Base-by-base conservation (phyloP, 805 yeast genomes). In the Candida hungchunana region DNA sequence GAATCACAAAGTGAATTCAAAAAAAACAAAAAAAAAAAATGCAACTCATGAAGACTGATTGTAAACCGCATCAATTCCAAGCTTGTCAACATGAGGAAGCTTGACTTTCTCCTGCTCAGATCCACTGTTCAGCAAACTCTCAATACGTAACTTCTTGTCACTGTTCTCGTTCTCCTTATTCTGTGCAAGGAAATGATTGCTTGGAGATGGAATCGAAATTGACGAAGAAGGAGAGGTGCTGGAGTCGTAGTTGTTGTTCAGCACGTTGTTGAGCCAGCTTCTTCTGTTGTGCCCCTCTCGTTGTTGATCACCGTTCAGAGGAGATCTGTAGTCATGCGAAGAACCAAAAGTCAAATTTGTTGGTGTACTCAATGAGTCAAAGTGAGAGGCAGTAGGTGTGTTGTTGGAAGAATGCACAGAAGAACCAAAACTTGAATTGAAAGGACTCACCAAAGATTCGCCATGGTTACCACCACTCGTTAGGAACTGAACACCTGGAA, bases 71-170 rank as follows among this genome's bases (percentile, higher is more conserved):
- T 43, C 36, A 23, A 48, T 40, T 1, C 55, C 55, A 8, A 50
- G 31, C 17, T 38, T 47, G 14, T 42, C 53, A n/a, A 50, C 48
- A 8, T 40, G 47, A 14, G 55, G 55, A 8, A 50, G 25, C 24
- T 40, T 39, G 2, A 50, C 43, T 12, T 28, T 32, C 13, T 32
- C 36, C 19, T 17, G 25, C 7, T 19, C 42, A 16, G 26, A 6
- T 10, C 42, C 39, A 11, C 31, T 18, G 23, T 51, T 51, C 30
- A 51, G 25, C 19, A 51, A 26, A 17, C 41, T 44, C 19, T 46
- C 51, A 15, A 51, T 50, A 21, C 36, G 43, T 11, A 50, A 23
- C 25, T 44, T 51, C 16, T 32, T 46, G 8, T 32, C 46, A 14
- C 29, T 30, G 24, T 14, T 29, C 20, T 41, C 40, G 19, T 30